Evolutionary conservation across 805 yeast genomes (phyloP), one percentile per base, ranked within the genome.

Genomic region (Candida xiaguanensis): DNA sequence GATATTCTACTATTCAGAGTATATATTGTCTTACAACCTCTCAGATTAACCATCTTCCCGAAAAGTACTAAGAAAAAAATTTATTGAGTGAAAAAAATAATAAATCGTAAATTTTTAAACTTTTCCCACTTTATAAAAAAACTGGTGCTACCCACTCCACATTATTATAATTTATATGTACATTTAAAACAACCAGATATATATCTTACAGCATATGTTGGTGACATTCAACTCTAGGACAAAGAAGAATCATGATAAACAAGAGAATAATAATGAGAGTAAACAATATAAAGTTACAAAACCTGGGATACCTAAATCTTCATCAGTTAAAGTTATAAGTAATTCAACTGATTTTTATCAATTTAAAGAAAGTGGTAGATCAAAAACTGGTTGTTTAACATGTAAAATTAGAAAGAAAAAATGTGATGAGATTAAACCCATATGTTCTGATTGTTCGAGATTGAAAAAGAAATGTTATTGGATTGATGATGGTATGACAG

Each of bases 391-490:
- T 0, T 82, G 89, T 53, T 57, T 81, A 27, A 81, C 85, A 0
- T 82, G 89, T 57, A 82, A 81, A 50, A 65, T 75, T 26, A 60
- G 88, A 31, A 81, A 80, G 66, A 78, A 77, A 50, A 65, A 77
- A 46, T 77, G 82, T 51, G 72, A 75, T 45, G 80, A 76, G 47
- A 44, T 42, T 6, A 63, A 61, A 40, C 82, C 82, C 1, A 49
- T 59, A 1, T 77, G 82, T 50, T 64, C 72, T 1, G 80, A 72
- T 47, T 77, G 82, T 45, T 13, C 20, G 8, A 52, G 81, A 28
- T 56, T 77, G 30, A 51, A 59, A 8, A 68, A 75, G 46, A 59
- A 65, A 34, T 77, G 82, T 50, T 63, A 63, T 14, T 77, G 77
- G 69, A 55, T 67, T 2, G 74, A 74, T 20, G 57, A 58, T 1